A percentile compares a stretch with the other conserved stretches of the same genome.
phyloP scores from a whole-genome alignment of 345 rosid species.

The Balakata baccata region DNA sequence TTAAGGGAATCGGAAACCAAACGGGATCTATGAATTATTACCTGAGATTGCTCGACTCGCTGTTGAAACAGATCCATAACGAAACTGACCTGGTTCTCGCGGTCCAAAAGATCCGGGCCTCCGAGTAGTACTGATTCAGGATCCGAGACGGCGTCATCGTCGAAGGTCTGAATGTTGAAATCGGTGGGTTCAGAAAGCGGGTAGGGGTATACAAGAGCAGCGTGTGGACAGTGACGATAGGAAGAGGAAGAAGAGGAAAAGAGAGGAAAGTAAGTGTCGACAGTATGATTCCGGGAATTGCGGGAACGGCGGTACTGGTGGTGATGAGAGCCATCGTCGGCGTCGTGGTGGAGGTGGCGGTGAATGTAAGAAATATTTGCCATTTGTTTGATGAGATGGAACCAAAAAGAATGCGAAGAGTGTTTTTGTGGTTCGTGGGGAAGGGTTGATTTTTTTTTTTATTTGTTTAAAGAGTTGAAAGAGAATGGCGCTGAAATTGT shows the following conservation, averaged over 20 bases:
- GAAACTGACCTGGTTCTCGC: slow-evolving; percentile 63
- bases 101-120: slow-evolving; percentile 46
- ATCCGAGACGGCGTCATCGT: slow-evolving; percentile 29
- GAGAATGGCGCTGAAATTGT: background rate
- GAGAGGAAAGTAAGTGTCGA: slow-evolving; percentile 36
- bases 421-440: background rate
- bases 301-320: slow-evolving; percentile 22
- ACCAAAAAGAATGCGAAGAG: background rate
- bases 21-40: slow-evolving; percentile 25
- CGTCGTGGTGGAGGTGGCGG: background rate
- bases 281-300: slow-evolving; percentile 21
- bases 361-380: slow-evolving; percentile 45
- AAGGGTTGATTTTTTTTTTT: background rate
- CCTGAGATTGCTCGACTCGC: slow-evolving; percentile 84
- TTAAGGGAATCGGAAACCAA: slow-evolving; percentile 35
- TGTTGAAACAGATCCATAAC: slow-evolving; percentile 90
- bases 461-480: background rate
- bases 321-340: slow-evolving; percentile 25
- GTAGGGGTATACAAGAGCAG: slow-evolving; percentile 1
- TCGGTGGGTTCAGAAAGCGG: background rate
- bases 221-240: slow-evolving; percentile 8
- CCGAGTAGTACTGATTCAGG: slow-evolving; percentile 31
- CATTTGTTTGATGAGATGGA: slow-evolving; percentile 12
- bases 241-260: slow-evolving; percentile 23
- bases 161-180: slow-evolving; percentile 1